These are phyloP conservation scores for Clarireedia paspali DNA, from an alignment of 2,329 filamentous ascomycete species.

Conservation along the genomic window DNA sequence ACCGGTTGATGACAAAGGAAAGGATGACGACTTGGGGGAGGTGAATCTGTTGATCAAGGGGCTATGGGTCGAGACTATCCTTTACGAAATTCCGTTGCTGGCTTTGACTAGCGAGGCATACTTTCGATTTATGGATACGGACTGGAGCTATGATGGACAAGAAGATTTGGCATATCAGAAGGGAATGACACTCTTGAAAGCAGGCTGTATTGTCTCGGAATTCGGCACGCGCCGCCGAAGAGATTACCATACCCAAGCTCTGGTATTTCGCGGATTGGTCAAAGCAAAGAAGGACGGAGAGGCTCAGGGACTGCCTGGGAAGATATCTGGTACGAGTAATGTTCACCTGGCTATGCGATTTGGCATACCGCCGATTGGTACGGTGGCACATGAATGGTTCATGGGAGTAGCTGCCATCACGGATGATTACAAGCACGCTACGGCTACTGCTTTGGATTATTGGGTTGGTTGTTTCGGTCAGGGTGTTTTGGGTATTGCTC, in stretches of 20 bases:
- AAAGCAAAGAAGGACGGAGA: slow-evolving; percentile 66
- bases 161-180: slow-evolving; percentile 79
- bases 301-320: slow-evolving; percentile 58
- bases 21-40: slow-evolving; percentile 62
- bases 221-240: slow-evolving; percentile 85
- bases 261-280: slow-evolving; percentile 82
- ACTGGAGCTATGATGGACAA: slow-evolving; percentile 85
- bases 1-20: slow-evolving; percentile 47
- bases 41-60: slow-evolving; percentile 72
- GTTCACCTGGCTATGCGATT: slow-evolving; percentile 96
- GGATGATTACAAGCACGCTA: slow-evolving; percentile 75
- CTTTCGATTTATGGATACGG: slow-evolving; percentile 90
- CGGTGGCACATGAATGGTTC: slow-evolving; percentile 96
- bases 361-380: slow-evolving; percentile 75
- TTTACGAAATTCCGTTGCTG: slow-evolving; percentile 94
- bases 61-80: slow-evolving; percentile 87
- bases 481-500: slow-evolving; percentile 73
- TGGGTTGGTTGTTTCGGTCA: slow-evolving; percentile 91
- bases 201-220: slow-evolving; percentile 84
- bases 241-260: slow-evolving; percentile 89
- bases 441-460: slow-evolving; percentile 74
- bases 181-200: slow-evolving; percentile 67
- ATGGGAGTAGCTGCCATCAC: slow-evolving; percentile 95
- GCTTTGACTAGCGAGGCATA: slow-evolving; percentile 92
- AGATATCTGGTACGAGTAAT: slow-evolving; percentile 85